Evolutionary conservation across 1,139 yeast species (phyloP), one percentile per base, ranked within the genome.

Genomic region (Candida smagusa): DNA sequence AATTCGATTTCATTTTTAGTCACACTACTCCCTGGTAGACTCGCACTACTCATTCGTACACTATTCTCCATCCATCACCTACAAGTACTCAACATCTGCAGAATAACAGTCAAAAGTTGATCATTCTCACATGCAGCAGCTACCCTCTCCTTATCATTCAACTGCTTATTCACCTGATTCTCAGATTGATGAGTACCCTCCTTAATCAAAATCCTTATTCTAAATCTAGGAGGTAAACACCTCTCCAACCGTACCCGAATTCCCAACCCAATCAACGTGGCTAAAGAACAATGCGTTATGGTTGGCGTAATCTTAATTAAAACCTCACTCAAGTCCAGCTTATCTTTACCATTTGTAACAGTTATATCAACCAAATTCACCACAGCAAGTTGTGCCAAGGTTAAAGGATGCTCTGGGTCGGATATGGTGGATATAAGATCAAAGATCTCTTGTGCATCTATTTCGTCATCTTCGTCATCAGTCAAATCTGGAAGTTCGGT

Each of bases 111-210:
- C 40, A 90, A 66, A 33, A 94, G 69, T 63, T 94, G 98, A 42
- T 87, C 96, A 52, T 94, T 94, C 54, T 94, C 98, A 62, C 97
- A 90, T 0, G 99, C 99, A 12, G 98, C 98, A 22, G 97, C 96
- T 0, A 92, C 97, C 46, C 99, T 72, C 60, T 94, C 99, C 63
- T 94, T 94, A 58, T 94, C 99, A 56, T 92, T 92, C 45, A 94
- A 74, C 62, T 94, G 99, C 56, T 92, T 90, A 61, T 94, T 94
- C 23, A 94, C 98, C 54, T 92, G 98, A 47, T 77, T 79, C 56
- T 94, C 98, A 52, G 95, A 86, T 59, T 92, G 97, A 58, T 94
- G 99, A 1, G 96, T 79, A 1, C 97, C 97, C 50, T 87, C 87
- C 52, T 90, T 87, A 36, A 94, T 78, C 36, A 85, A 67, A 30